Evolutionary conservation across 2,329 filamentous ascomycete genomes (phyloP), one percentile per base, ranked within the genome.

Genomic region (Arthrobotrys musiformis): DNA sequence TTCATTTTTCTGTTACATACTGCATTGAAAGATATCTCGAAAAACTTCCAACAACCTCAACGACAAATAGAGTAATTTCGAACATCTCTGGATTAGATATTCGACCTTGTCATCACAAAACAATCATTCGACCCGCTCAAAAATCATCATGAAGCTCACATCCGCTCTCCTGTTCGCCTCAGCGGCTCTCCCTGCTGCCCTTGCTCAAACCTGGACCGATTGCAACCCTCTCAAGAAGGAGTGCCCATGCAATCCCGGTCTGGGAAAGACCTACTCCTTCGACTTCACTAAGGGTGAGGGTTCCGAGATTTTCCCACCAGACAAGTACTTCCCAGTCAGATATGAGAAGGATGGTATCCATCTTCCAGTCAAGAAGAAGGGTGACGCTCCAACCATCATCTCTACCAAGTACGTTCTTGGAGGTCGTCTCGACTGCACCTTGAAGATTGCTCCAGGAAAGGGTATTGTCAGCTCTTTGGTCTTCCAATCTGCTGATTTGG

Each of bases 391-490:
- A 0, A 91, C 94, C 83, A 89, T 99, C 78, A 88, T 88, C 79
- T 97, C 93, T 77, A 89, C 94, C 81, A 98, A 97, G 89, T 98
- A 97, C 86, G 97, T 99, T 98, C 85, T 98, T 98, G 95, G 97
- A 83, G 95, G 95, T 79, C 91, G 91, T 79, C 92, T 97, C 82
- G 92, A 97, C 79, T 89, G 94, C 80, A 90, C 89, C 28, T 87
- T 97, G 86, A 94, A 95, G 85, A 90, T 93, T 30, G 93, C 95
- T 13, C 91, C 93, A 0, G 95, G 95, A 9, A 90, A 89, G 15
- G 95, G 95, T 78, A 97, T 99, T 81, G 94, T 99, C 80, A 97
- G 93, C 84, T 95, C 93, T 50, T 88, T 95, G 17, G 93, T 99
- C 13, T 86, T 99, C 80, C 91, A 97, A 84, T 98, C 94, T 9